Conservation (phyloP, 164 flowering plant species). For the Piper betle region DNA sequence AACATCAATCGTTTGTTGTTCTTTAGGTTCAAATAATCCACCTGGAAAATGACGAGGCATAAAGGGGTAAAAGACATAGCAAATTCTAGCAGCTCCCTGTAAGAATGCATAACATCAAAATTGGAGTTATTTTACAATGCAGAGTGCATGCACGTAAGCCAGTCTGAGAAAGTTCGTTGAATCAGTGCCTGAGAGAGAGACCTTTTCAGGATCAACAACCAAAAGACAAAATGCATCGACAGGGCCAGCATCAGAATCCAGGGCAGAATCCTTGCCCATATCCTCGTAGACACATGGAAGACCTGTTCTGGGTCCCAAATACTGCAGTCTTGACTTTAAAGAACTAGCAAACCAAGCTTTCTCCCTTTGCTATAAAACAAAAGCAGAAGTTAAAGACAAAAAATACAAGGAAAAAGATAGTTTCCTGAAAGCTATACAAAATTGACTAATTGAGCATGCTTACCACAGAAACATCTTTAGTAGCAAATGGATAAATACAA, state of each 20-base stretch:
- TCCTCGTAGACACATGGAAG: constrained; percentile 47
- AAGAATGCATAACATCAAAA: not conserved
- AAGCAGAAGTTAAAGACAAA: not conserved
- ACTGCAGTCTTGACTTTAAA: constrained; percentile 56
- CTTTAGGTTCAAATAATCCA: constrained; percentile 86
- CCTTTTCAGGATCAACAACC: constrained; percentile 48
- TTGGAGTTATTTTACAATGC: not conserved
- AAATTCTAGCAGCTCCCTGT: not conserved
- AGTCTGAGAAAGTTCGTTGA: too few relatives aligned
- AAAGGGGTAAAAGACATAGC: not conserved
- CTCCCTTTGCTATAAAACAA: constrained; percentile 52
- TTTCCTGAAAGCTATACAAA: not conserved
- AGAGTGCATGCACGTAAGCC: not conserved
- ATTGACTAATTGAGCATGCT: not conserved
- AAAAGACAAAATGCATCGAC: constrained; percentile 43
- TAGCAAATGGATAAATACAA: too few relatives aligned
- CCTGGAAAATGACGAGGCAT: constrained; percentile 25
- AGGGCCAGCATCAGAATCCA: constrained; percentile 58
- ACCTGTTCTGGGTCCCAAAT: constrained; percentile 60
- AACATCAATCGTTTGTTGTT: constrained; percentile 42
- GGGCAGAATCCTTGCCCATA: constrained; percentile 15
- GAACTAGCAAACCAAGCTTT: constrained; percentile 77
- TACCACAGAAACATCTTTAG: not conserved
- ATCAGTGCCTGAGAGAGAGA: constrained; percentile 1
- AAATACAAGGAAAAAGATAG: not conserved